phyloP scores from a whole-genome alignment of 306 rosid species.

The Trifolium pratense region DNA sequence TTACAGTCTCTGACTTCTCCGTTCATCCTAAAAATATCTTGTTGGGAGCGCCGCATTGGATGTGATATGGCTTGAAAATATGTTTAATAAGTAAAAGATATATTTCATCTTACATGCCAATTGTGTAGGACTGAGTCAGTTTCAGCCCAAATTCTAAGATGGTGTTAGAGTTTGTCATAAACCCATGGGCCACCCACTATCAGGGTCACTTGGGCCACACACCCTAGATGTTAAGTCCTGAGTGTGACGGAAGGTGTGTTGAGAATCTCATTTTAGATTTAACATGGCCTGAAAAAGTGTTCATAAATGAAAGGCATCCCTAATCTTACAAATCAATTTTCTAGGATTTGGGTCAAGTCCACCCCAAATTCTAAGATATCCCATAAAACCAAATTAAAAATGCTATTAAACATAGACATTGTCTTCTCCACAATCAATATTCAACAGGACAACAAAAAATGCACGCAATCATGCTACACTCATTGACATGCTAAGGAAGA shows the following conservation, averaged over 20 bases:
- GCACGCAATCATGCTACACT: conserved; percentile 16
- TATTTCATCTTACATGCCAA: not conserved
- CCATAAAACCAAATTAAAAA: conserved; percentile 26
- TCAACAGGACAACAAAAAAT: not conserved
- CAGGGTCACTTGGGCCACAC: not conserved
- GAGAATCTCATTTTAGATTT: not conserved
- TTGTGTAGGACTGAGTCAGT: not conserved
- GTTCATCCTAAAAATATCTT: not conserved
- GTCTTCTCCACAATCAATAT: not conserved
- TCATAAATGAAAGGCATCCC: not conserved
- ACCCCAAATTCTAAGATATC: conserved; percentile 11
- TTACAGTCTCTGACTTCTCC: not conserved
- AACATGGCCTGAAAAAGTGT: not conserved
- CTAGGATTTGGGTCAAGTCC: not conserved
- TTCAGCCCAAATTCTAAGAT: not conserved
- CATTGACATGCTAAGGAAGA: conserved; percentile 33
- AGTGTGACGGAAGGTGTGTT: not conserved
- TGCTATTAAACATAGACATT: conserved; percentile 12
- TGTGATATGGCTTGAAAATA: not conserved
- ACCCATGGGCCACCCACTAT: not conserved
- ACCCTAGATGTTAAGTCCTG: not conserved
- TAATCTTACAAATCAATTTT: conserved; percentile 1
- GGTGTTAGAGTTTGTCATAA: not conserved
- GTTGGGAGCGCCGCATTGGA: not conserved
- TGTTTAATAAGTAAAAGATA: not conserved